Percentiles rank a stretch among this genome's conserved stretches.
These are phyloP conservation scores for Craterostigma plantagineum DNA, from an alignment of 257 asterid species.

Conservation along the genomic window DNA sequence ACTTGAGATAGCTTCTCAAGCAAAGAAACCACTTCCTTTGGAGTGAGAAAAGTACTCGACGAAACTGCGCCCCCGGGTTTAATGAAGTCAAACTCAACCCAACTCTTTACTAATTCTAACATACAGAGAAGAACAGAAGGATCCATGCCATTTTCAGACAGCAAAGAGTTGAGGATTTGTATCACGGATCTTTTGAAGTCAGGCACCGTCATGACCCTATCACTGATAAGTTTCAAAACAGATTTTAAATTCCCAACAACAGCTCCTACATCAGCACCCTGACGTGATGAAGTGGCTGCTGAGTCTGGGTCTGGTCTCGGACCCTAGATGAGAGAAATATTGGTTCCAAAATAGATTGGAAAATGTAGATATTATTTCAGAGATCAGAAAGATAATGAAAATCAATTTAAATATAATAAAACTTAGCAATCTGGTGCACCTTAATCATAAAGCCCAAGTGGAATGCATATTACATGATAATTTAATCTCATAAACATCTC, in stretches of 20 bases:
- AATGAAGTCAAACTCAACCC: constrained; percentile 79
- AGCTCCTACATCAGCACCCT: constrained; percentile 85
- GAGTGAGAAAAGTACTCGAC: constrained; percentile 45
- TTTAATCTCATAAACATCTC: too few species aligned
- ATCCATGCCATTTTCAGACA: constrained; percentile 84
- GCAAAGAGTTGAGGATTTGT: constrained; percentile 70
- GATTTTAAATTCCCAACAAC: constrained; percentile 70
- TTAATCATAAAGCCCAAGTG: constrained; percentile 5
- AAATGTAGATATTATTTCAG: constrained; percentile 4
- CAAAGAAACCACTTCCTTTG: constrained; percentile 84
- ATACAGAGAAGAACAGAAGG: constrained; percentile 85
- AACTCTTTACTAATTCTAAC: constrained; percentile 72
- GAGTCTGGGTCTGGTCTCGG: constrained; percentile 88
- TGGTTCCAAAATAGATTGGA: constrained; percentile 5
- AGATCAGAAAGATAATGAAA: constrained; percentile 6
- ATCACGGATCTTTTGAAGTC: constrained; percentile 85
- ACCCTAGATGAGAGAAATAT: constrained; percentile 30
- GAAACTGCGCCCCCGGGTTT: constrained; percentile 57
- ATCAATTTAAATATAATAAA: constrained; percentile 6
- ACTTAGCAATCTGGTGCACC: constrained; percentile 2
- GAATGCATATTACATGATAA: not conserved
- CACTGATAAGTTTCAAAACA: constrained; percentile 61
- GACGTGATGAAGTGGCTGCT: constrained; percentile 90
- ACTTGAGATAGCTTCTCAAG: constrained; percentile 97
- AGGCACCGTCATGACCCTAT: constrained; percentile 77